Evolutionary conservation across 768 basidiomycete species (phyloP).

Genomic region (Leucosporidium yakuticum): DNA sequence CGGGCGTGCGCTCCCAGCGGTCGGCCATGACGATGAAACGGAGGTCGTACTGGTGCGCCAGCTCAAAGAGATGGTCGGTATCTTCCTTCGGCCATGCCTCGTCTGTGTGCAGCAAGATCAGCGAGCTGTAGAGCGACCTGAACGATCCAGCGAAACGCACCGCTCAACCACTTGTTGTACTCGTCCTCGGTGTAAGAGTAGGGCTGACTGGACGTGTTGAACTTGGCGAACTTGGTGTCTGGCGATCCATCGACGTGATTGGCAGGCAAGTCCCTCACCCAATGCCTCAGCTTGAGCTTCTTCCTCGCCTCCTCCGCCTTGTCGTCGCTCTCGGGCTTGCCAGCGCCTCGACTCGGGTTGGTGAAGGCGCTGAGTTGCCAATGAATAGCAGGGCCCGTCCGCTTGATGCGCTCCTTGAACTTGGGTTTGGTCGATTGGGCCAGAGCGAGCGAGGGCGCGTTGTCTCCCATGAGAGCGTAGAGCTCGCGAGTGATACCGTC

Average conservation of each 20-base stretch:
- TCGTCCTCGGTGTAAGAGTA: conserved; percentile 80
- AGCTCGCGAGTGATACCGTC: conserved; percentile 90
- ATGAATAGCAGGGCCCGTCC: conserved; percentile 52
- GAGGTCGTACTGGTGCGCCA: conserved; percentile 74
- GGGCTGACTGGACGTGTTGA: conserved; percentile 60
- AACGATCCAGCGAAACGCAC: conserved; percentile 45
- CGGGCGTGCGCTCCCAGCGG: conserved; percentile 69
- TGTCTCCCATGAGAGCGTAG: conserved; percentile 89
- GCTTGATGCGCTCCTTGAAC: conserved; percentile 78
- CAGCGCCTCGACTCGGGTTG: conserved; percentile 16
- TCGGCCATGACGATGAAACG: conserved; percentile 87
- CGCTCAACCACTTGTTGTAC: conserved; percentile 71
- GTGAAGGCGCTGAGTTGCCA: conserved; percentile 27
- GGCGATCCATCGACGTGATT: conserved; percentile 25
- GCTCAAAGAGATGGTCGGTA: conserved; percentile 80
- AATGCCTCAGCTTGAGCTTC: conserved; percentile 67
- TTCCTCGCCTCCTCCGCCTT: conserved; percentile 65
- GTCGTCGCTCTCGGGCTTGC: conserved; percentile 54
- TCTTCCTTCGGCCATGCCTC: conserved; percentile 85
- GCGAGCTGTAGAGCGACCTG: not conserved
- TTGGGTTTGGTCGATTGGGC: conserved; percentile 64
- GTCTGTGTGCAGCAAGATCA: conserved; percentile 49
- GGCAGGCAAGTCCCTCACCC: conserved; percentile 55
- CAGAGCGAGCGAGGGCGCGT: conserved; percentile 74
- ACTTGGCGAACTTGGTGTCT: conserved; percentile 69